A percentile compares a stretch with the other conserved stretches of the same genome.
Evolutionary conservation across 1,284 basidiomycete species (phyloP).

Genomic region (Ceratorhiza oryzae-sativae): DNA sequence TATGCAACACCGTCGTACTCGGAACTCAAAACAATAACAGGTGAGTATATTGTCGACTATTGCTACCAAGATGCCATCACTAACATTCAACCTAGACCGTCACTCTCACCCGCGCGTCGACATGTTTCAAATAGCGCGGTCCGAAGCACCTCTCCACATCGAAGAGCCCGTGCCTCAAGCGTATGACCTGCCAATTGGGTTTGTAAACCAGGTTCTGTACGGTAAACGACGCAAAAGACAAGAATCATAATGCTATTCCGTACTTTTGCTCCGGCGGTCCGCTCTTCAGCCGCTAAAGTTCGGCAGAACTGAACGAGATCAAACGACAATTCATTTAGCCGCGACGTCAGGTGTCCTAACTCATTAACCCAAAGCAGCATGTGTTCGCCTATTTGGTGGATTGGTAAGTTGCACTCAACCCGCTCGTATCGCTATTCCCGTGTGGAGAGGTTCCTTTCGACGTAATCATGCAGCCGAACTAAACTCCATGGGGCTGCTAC

Average conservation of each 20-base stretch:
- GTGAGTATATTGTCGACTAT: constrained; percentile 53
- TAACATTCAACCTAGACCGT: constrained; percentile 27
- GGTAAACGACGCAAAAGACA: constrained; percentile 40
- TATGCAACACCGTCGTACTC: constrained; percentile 73
- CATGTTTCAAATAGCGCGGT: constrained; percentile 54
- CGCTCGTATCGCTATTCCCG: no score
- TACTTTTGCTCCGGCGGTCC: constrained; percentile 3
- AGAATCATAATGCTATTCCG: neutral
- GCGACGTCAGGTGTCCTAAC: neutral
- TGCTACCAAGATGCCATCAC: constrained; percentile 45
- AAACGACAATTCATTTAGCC: neutral
- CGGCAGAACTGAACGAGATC: constrained; percentile 32
- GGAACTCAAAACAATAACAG: constrained; percentile 69
- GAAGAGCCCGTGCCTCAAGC: constrained; percentile 64
- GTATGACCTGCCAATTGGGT: constrained; percentile 81
- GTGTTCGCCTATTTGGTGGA: neutral
- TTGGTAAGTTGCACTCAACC: neutral
- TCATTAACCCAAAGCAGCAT: neutral
- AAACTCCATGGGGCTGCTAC: neutral
- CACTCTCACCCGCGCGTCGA: constrained; percentile 41
- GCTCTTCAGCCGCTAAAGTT: constrained; percentile 7
- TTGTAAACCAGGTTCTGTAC: constrained; percentile 78
- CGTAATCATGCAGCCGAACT: no score
- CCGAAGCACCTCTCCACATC: constrained; percentile 53
- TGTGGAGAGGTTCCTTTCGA: no score